phyloP scores from a whole-genome alignment of 164 flowering plant species.

The Vitis rupestris region DNA sequence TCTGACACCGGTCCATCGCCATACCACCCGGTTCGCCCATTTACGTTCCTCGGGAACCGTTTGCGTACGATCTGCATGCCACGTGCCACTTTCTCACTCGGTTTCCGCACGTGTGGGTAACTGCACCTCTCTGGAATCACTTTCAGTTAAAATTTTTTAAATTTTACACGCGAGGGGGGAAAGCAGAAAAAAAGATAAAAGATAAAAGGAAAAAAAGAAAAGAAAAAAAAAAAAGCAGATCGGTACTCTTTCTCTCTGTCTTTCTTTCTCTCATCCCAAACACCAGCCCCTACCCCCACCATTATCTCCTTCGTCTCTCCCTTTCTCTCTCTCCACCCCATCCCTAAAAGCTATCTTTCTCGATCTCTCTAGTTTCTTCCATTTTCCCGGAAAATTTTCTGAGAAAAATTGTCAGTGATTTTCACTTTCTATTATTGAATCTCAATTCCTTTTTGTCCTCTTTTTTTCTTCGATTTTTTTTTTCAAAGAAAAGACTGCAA shows the following conservation, averaged over 20 bases:
- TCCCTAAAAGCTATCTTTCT: neutral
- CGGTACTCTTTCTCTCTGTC: neutral
- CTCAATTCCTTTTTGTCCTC: neutral
- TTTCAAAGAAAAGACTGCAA: neutral
- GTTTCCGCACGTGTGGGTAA: neutral
- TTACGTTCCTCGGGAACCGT: neutral
- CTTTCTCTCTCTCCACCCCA: neutral
- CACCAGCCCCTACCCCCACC: neutral
- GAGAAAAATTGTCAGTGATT: neutral
- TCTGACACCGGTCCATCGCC: conserved; percentile 1
- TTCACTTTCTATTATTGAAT: neutral
- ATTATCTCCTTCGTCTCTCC: neutral
- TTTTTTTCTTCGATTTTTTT: neutral
- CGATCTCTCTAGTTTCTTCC: neutral
- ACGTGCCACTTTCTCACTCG: neutral
- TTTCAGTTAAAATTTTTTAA: neutral
- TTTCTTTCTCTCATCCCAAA: neutral
- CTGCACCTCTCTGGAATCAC: neutral
- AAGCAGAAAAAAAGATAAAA: too few relatives aligned
- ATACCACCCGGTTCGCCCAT: neutral
- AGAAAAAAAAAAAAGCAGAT: too few relatives aligned
- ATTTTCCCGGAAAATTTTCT: neutral
- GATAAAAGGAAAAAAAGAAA: too few relatives aligned
- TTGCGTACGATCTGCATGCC: neutral
- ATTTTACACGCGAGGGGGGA: too few relatives aligned